A percentile compares a stretch with the other conserved stretches of the same genome.
Conservation (phyloP, 2,329 filamentous ascomycete genomes). For the Colletotrichum brevisporum region DNA sequence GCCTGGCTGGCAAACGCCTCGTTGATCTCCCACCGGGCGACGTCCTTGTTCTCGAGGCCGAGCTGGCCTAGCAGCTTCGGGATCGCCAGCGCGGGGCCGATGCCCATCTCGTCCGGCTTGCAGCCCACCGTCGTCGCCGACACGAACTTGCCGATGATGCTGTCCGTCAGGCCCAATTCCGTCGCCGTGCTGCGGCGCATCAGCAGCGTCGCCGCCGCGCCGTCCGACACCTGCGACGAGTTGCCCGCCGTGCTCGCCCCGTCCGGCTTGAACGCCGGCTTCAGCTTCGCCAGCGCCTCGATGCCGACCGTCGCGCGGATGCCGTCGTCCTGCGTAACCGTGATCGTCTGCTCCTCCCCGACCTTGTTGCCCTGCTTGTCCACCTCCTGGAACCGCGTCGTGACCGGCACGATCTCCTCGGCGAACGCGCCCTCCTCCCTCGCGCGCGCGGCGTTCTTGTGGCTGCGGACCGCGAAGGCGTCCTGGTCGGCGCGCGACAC, state of each 20-base stretch:
- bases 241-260: constrained; percentile 90
- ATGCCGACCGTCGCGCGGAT: constrained; percentile 77
- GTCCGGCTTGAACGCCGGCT: constrained; percentile 84
- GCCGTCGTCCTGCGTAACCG: constrained; percentile 85
- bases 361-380: constrained; percentile 72
- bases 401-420: constrained; percentile 84
- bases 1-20: constrained; percentile 81
- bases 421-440: constrained; percentile 79
- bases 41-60: constrained; percentile 76
- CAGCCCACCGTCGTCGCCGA: constrained; percentile 83
- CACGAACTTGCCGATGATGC: constrained; percentile 88
- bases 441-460: constrained; percentile 80
- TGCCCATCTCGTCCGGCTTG: constrained; percentile 92
- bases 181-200: constrained; percentile 87
- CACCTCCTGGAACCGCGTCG: constrained; percentile 75
- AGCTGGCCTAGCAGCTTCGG: constrained; percentile 82
- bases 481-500: constrained; percentile 85
- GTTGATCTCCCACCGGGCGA: constrained; percentile 94
- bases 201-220: constrained; percentile 85
- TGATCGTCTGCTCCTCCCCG: constrained; percentile 72
- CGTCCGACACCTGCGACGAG: constrained; percentile 87
- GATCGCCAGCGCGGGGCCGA: constrained; percentile 89
- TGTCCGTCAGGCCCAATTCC: constrained; percentile 76
- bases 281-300: constrained; percentile 83
- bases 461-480: constrained; percentile 81